phyloP scores from a whole-genome alignment of 208 protist genomes.

The Trypanosomatidae sp. region DNA sequence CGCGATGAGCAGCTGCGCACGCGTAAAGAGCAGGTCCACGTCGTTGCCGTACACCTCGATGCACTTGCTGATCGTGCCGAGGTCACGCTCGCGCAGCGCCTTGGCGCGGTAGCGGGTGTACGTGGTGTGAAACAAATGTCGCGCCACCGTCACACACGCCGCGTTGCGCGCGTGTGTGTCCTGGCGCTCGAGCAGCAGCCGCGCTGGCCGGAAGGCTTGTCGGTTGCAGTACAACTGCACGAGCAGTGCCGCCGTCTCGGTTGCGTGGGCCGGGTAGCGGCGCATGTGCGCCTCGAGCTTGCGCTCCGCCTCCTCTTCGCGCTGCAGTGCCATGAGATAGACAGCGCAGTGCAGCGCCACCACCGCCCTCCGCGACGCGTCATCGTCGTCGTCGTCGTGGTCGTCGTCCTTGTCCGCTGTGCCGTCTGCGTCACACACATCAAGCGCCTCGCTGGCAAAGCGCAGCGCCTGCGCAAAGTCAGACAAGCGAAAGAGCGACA shows the following conservation, averaged over 20 bases:
- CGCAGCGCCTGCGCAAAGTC: conserved; percentile 65
- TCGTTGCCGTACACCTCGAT: conserved; percentile 68
- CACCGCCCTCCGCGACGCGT: too few relatives aligned
- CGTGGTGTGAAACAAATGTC: conserved; percentile 56
- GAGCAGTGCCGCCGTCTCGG: conserved; percentile 40
- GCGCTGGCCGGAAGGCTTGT: conserved; percentile 56
- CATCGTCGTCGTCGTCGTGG: too few relatives aligned
- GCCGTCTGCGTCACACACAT: conserved; percentile 13
- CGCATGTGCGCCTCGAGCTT: conserved; percentile 33
- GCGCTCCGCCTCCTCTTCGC: conserved; percentile 69
- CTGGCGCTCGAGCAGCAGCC: conserved; percentile 34
- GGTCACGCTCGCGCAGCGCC: conserved; percentile 36
- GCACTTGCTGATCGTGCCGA: conserved; percentile 69
- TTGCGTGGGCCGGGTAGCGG: conserved; percentile 13
- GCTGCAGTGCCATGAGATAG: conserved; percentile 66
- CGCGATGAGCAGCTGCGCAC: conserved; percentile 54
- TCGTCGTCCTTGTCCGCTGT: too few relatives aligned
- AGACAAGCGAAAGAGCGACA: conserved; percentile 49
- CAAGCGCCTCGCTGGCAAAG: conserved; percentile 52
- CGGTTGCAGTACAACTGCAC: conserved; percentile 70
- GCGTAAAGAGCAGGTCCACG: conserved; percentile 50
- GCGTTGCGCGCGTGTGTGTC: not conserved
- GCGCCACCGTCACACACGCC: conserved; percentile 30
- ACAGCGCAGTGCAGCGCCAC: conserved; percentile 60
- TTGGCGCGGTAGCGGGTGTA: conserved; percentile 60